Evolutionary conservation across 2,329 filamentous ascomycete genomes (phyloP).

Genomic region (Diplodia seriata): DNA sequence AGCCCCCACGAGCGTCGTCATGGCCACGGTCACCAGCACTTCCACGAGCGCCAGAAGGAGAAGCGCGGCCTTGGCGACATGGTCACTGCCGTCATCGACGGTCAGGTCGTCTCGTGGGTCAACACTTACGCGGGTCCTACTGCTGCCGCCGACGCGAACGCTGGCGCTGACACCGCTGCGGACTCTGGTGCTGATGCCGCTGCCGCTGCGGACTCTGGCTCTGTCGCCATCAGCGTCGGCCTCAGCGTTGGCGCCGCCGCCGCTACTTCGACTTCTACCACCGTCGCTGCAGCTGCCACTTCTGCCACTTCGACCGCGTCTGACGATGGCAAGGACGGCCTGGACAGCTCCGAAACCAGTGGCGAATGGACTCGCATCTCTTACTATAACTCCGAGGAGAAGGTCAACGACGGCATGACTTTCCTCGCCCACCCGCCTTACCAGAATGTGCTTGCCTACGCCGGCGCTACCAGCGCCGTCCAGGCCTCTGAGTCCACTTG

Average conservation of each 20-base stretch:
- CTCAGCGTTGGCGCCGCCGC: slow-evolving; percentile 18
- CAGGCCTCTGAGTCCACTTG: slow-evolving; percentile 57
- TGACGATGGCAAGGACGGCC: slow-evolving; percentile 34
- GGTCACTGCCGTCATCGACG: slow-evolving; percentile 66
- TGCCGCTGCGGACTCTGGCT: slow-evolving; percentile 10
- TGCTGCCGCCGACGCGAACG: slow-evolving; percentile 35
- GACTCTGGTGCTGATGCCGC: slow-evolving; percentile 23
- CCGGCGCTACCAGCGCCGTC: slow-evolving; percentile 49
- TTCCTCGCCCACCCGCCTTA: slow-evolving; percentile 19
- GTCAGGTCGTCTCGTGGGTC: slow-evolving; percentile 63
- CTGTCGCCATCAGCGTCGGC: slow-evolving; percentile 34
- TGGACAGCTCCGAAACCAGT: slow-evolving; percentile 7
- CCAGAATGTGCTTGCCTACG: slow-evolving; percentile 15
- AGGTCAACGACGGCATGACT: slow-evolving; percentile 20
- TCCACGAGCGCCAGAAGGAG: slow-evolving; percentile 54
- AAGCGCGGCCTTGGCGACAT: slow-evolving; percentile 59
- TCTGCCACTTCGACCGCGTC: slow-evolving; percentile 34
- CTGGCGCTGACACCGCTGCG: slow-evolving; percentile 27
- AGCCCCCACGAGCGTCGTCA: slow-evolving; percentile 42
- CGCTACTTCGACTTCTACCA: slow-evolving; percentile 3
- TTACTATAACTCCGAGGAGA: slow-evolving; percentile 44
- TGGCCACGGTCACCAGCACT: slow-evolving; percentile 58
- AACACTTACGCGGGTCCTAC: slow-evolving; percentile 59
- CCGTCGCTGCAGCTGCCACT: slow-evolving; percentile 28
- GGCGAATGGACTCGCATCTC: slow-evolving; percentile 43